Base-by-base conservation (phyloP, 73 alveolate species). In the Vitrella brassicaformis region DNA sequence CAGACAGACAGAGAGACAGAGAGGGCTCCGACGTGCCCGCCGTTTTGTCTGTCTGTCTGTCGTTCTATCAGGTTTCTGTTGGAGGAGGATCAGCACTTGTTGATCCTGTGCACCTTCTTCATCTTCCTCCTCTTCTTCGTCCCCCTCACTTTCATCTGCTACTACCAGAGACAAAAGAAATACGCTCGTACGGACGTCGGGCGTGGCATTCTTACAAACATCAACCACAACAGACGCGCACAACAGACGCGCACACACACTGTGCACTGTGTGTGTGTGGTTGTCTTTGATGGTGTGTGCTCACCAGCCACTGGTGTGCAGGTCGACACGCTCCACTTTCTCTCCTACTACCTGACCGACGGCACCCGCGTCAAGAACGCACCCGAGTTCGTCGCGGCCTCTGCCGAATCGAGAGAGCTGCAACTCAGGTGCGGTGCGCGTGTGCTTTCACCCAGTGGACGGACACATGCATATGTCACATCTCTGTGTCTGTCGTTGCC, bases 61-160 rank as follows among this genome's bases (percentile, higher is more conserved):
- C n/a, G n/a, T n/a, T n/a, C n/a, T n/a, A n/a, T n/a, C n/a, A 39
- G 85, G 28, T 87, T 87, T 81, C 79, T 90, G 29, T 67, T 90
- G 78, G 82, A 90, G 29, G 77, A 89, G 81, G 94, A 92, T 47
- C 78, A 90, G 82, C 92, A 90, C 56, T 70, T 88, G 72, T 72
- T 85, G 65, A 86, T 91, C 28, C 85, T 92, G 45, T 78, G 82
- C 68, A 68, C 84, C 65, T 90, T 91, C 86, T 90, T 92, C 86
- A 56, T 88, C 46, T 70, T 92, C 32, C 75, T 92, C 22, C 90
- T 92, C 67, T 74, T 90, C 72, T 81, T 88, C 72, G 83, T 76
- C 39, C 83, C 83, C 0, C 47, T 76, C 75, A 72, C 77, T 0
- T 76, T 76, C 71, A 76, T 76, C 47, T 76, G 83, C 77, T 68